A percentile compares a stretch with the other conserved stretches of the same genome.
These are phyloP conservation scores for Henningerozyma blattae DNA, from an alignment of 805 yeast species.

Conservation along the genomic window DNA sequence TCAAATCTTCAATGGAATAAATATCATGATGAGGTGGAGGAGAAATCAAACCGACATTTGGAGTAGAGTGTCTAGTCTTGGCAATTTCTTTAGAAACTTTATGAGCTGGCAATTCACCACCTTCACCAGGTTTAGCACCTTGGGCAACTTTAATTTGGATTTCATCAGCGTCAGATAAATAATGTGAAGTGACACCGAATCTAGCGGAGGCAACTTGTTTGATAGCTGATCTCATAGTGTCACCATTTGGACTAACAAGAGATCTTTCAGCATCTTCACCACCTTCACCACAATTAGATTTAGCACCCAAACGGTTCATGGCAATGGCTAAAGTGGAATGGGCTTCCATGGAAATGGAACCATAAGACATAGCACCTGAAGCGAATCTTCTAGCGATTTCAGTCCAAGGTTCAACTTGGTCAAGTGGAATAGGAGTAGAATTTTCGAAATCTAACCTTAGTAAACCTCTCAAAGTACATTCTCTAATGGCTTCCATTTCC, in stretches of 20 bases:
- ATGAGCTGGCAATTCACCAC: slow-evolving; percentile 96
- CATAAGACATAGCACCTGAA: slow-evolving; percentile 99
- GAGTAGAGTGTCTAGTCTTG: slow-evolving; percentile 90
- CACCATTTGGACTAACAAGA: slow-evolving; percentile 69
- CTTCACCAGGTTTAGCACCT: slow-evolving; percentile 99
- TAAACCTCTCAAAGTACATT: slow-evolving; percentile 89
- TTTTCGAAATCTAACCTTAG: slow-evolving; percentile 76
- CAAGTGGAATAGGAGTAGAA: slow-evolving; percentile 74
- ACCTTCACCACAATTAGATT: slow-evolving; percentile 98
- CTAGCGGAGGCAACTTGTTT: slow-evolving; percentile 97
- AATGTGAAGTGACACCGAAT: slow-evolving; percentile 93
- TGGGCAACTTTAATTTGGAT: slow-evolving; percentile 98
- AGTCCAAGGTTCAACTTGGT: slow-evolving; percentile 99
- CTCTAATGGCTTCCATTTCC: slow-evolving; percentile 82
- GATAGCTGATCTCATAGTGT: slow-evolving; percentile 97
- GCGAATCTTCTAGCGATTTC: slow-evolving; percentile 94
- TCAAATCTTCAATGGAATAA: slow-evolving; percentile 94
- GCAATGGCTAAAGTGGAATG: slow-evolving; percentile 97
- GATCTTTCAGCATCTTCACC: slow-evolving; percentile 96
- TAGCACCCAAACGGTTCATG: slow-evolving; percentile 96
- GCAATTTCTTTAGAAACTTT: slow-evolving; percentile 84
- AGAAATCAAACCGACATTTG: slow-evolving; percentile 92
- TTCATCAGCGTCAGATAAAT: slow-evolving; percentile 93
- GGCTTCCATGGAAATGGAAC: slow-evolving; percentile 97
- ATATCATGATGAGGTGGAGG: slow-evolving; percentile 99